These are phyloP conservation scores for Diaporthe humulicola DNA, from an alignment of 2,329 filamentous ascomycete genomes.

Conservation along the genomic window DNA sequence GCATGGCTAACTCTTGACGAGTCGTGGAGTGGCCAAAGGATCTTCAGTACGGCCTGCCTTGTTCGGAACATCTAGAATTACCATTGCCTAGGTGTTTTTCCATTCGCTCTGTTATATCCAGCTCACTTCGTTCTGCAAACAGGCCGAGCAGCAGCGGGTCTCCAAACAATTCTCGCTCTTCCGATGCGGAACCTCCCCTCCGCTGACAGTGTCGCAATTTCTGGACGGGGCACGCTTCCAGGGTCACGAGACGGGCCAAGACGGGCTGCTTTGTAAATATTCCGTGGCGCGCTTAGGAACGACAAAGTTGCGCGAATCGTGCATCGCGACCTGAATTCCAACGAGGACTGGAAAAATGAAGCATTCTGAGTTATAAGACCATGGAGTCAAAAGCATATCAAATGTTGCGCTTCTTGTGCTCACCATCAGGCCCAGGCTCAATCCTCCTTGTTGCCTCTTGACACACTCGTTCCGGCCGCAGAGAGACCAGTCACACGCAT, in stretches of 20 bases:
- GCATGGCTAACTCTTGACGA: background rate
- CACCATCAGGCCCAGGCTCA: background rate
- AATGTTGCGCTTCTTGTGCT: too few relatives aligned
- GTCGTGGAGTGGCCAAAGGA: background rate
- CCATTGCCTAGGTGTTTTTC: background rate
- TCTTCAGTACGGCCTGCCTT: background rate
- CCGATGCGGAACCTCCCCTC: constrained; percentile 12
- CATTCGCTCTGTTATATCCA: background rate
- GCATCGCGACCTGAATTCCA: background rate
- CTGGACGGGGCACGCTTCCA: background rate
- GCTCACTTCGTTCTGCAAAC: background rate
- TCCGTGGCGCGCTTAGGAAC: constrained; percentile 6
- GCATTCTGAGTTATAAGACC: background rate
- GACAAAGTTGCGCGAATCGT: background rate
- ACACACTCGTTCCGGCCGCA: too few relatives aligned
- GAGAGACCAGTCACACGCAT: background rate
- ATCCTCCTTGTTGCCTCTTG: background rate
- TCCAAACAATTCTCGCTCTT: background rate
- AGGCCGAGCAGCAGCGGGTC: background rate
- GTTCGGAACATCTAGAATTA: background rate
- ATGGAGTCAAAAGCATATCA: background rate
- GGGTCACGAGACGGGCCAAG: background rate
- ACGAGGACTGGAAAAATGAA: background rate
- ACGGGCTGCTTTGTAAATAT: background rate
- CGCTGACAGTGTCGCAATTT: constrained; percentile 1